phyloP scores from a whole-genome alignment of 495 filamentous ascomycete genomes.

The Podospora didyma region DNA sequence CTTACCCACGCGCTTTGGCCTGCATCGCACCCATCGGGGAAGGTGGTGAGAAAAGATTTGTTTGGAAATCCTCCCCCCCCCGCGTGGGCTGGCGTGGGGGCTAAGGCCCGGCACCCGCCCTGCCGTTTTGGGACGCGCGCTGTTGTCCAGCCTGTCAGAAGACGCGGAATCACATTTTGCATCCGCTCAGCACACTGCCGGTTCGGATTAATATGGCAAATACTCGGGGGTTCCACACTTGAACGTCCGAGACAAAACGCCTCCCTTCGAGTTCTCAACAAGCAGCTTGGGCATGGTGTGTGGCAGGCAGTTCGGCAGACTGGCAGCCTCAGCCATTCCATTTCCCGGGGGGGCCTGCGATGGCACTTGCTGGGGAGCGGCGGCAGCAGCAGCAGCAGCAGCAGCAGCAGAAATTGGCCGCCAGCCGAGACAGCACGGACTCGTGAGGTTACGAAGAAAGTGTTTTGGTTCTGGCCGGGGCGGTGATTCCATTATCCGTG shows the following conservation, averaged over 20 bases:
- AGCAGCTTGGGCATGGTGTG: neutral
- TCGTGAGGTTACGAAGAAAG: neutral
- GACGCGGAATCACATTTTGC: neutral
- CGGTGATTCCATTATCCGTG: neutral
- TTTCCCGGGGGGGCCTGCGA: too few species aligned
- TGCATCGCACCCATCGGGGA: neutral
- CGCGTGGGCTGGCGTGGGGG: neutral
- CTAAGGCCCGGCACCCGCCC: neutral
- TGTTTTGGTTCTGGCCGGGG: neutral
- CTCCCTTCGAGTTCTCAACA: neutral
- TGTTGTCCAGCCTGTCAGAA: neutral
- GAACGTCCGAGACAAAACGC: neutral
- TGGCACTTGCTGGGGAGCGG: too few species aligned
- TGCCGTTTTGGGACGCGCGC: neutral
- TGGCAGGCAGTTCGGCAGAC: too few species aligned
- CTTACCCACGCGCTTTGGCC: neutral
- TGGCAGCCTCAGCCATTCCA: too few species aligned
- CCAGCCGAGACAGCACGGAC: neutral
- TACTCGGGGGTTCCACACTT: constrained; percentile 4
- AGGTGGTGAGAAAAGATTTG: neutral
- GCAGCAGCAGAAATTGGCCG: too few species aligned
- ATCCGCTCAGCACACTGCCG: neutral
- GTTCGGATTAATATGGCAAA: constrained; percentile 6
- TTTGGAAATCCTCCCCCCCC: neutral
- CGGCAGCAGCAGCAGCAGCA: too few species aligned